Evolutionary conservation across 352 stramenopile species (phyloP).

Genomic region (Blastocystis sp.): DNA sequence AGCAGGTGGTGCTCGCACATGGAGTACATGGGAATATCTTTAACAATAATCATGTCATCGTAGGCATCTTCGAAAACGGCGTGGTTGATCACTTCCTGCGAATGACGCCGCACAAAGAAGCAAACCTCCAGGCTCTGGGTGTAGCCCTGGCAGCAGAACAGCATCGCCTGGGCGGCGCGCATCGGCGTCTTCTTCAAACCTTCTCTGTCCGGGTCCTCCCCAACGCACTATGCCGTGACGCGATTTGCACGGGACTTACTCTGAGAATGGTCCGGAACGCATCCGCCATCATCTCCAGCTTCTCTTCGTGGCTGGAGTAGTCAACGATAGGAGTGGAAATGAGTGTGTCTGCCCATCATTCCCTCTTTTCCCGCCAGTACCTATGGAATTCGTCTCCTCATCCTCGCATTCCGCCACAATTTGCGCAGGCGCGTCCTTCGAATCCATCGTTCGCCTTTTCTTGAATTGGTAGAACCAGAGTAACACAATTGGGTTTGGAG

Average conservation of each 20-base stretch:
- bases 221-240: slow-evolving; percentile 74
- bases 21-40: slow-evolving; percentile 96
- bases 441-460: neutral
- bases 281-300: slow-evolving; percentile 74
- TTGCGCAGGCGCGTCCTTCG: slow-evolving; percentile 9
- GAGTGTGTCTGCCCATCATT: slow-evolving; percentile 20
- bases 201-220: slow-evolving; percentile 88
- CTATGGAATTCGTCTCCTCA: slow-evolving; percentile 57
- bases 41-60: slow-evolving; percentile 97
- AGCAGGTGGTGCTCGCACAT: slow-evolving; percentile 99
- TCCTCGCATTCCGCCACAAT: slow-evolving; percentile 41
- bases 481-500: neutral
- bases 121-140: slow-evolving; percentile 77
- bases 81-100: slow-evolving; percentile 84
- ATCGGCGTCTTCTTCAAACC: slow-evolving; percentile 91
- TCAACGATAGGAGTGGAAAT: slow-evolving; percentile 71
- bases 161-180: slow-evolving; percentile 90
- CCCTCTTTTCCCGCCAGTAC: neutral
- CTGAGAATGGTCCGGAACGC: slow-evolving; percentile 65
- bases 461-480: neutral
- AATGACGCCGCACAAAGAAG: neutral
- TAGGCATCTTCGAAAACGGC: slow-evolving; percentile 93
- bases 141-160: slow-evolving; percentile 94
- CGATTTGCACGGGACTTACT: neutral
- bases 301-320: slow-evolving; percentile 78